Evolutionary conservation across 2,329 filamentous ascomycete genomes (phyloP), one percentile per base, ranked within the genome.

Genomic region (Trichoderma brevicompactum): DNA sequence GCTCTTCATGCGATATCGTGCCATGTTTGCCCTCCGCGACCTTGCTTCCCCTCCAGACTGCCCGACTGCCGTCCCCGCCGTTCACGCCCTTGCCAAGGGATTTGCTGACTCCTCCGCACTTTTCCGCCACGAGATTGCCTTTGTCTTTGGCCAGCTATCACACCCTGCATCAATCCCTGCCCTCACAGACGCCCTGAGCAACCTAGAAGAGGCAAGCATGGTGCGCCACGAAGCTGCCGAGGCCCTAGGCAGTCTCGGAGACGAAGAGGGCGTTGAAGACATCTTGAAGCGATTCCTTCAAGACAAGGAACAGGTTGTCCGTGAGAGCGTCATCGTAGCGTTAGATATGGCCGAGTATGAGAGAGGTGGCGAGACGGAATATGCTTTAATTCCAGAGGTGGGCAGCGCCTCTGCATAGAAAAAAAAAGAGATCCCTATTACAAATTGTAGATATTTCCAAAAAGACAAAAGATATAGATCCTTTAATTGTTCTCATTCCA

Each of bases 311-410:
- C 88, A 92, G 76, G 94, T 99, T 6, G 95, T 99, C 48, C 87
- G 93, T 66, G 95, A 99, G 75, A 98, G 94, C 77, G 89, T 97
- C 44, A 88, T 97, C 72, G 95, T 99, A 64, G 95, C 95, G 50
- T 83, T 99, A 70, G 95, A 99, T 78, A 99, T 99, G 92, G 95
- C 94, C 10, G 94, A 97, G 75, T 97, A 92, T 74, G 95, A 99
- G 83, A 92, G 91, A 82, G 91, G 88, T 71, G 91, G 92, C 48
- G 88, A 97, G 78, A 81, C 88, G 38, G 94, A 99, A 76, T 99
- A 99, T 82, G 95, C 95, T 53, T 85, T 97, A 73, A 89, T 98
- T 70, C 94, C 94, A 3, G 86, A 91, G 72, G 78, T 78, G 56
- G 75, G 77, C 68, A 79, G 78, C 69, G 78, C 78, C 70, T 72